Conservation (phyloP, 306 rosid genomes). For the Castanea crenata region DNA sequence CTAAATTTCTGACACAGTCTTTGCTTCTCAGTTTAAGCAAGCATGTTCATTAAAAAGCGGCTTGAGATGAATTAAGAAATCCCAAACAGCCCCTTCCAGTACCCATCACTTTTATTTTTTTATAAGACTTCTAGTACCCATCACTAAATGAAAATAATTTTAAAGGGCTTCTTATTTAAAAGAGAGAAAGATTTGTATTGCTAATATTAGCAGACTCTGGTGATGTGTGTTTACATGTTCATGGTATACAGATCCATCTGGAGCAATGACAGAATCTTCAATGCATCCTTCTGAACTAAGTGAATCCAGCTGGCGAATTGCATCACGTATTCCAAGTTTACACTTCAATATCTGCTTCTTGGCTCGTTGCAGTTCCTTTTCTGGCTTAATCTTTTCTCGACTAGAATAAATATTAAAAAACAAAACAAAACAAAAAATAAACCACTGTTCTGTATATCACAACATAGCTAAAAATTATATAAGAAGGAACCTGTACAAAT, state of each 20-base stretch:
- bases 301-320: conserved; percentile 67
- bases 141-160: not conserved
- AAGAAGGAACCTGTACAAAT: not conserved
- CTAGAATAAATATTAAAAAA: conserved; percentile 36
- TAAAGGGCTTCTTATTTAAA: not conserved
- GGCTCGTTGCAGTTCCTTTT: conserved; percentile 82
- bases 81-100: not conserved
- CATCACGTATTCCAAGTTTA: conserved; percentile 84
- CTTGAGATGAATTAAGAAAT: not conserved
- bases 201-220: conserved; percentile 5
- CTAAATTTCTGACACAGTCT: not conserved
- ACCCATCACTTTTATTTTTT: too few species aligned
- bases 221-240: conserved; percentile 54
- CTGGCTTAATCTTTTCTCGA: conserved; percentile 90
- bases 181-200: not conserved
- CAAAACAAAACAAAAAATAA: conserved; percentile 1
- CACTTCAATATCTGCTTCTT: conserved; percentile 74
- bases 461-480: not conserved
- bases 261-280: conserved; percentile 68
- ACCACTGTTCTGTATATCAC: conserved; percentile 6
- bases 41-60: not conserved
- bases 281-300: conserved; percentile 73
- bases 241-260: conserved; percentile 74
- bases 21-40: not conserved
- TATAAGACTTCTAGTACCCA: not conserved